Evolutionary conservation across 192 early-diverging fungal genomes (phyloP).

Genomic region (Coemansia sp.): DNA sequence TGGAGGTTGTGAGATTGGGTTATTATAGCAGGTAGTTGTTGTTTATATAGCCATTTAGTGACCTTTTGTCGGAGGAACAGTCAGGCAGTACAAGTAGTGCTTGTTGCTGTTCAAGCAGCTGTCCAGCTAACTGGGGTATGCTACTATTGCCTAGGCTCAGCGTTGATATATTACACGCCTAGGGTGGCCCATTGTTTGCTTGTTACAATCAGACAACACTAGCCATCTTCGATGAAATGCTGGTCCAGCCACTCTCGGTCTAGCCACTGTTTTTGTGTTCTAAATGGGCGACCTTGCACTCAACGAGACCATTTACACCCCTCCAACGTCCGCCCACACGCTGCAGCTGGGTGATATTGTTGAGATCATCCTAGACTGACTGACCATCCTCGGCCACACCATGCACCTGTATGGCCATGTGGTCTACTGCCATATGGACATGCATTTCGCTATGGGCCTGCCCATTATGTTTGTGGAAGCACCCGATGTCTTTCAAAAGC

Average conservation of each 20-base stretch:
- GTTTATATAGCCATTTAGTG: too few species aligned
- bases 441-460: slow-evolving; percentile 67
- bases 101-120: too few species aligned
- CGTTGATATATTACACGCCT: too few species aligned
- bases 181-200: too few species aligned
- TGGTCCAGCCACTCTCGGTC: not conserved
- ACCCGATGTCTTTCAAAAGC: slow-evolving; percentile 57
- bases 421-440: slow-evolving; percentile 72
- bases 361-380: slow-evolving; percentile 61
- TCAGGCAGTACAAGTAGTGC: too few species aligned
- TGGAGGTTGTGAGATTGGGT: too few species aligned
- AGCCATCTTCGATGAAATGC: not conserved
- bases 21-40: too few species aligned
- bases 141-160: too few species aligned
- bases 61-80: too few species aligned
- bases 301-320: slow-evolving; percentile 50
- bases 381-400: slow-evolving; percentile 72
- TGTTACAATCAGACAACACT: not conserved
- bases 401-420: slow-evolving; percentile 82
- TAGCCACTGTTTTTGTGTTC: not conserved
- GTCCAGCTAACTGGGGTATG: too few species aligned
- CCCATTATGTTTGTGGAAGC: slow-evolving; percentile 69
- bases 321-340: slow-evolving; percentile 50
- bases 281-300: not conserved
- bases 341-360: slow-evolving; percentile 40